A percentile compares a stretch with the other conserved stretches of the same genome.
These are phyloP conservation scores for Epichloe uncinata DNA, from an alignment of 2,329 filamentous ascomycete species.

Conservation along the genomic window DNA sequence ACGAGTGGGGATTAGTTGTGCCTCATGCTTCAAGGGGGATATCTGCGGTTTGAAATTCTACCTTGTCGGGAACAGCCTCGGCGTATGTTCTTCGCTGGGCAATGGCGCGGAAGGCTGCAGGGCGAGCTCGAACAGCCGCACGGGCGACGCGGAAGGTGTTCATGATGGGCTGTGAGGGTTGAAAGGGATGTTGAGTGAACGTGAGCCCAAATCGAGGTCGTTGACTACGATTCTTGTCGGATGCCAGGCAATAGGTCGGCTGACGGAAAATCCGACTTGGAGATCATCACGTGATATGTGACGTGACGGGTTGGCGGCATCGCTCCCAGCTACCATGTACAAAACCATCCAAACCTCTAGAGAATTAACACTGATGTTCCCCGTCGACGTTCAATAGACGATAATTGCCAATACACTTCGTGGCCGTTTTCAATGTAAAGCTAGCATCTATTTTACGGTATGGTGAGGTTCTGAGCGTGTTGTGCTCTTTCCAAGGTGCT, in stretches of 20 bases:
- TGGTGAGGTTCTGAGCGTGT: no score
- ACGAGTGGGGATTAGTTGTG: slow-evolving; percentile 13
- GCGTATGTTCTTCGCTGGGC: slow-evolving; percentile 84
- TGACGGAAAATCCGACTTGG: slow-evolving; percentile 25
- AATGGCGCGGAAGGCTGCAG: slow-evolving; percentile 61
- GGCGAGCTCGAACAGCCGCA: slow-evolving; percentile 72
- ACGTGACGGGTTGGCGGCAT: neutral
- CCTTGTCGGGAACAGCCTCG: slow-evolving; percentile 75
- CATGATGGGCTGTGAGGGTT: slow-evolving; percentile 51
- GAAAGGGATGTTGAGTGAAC: slow-evolving; percentile 36
- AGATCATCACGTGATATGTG: slow-evolving; percentile 15
- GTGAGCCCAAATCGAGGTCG: slow-evolving; percentile 27
- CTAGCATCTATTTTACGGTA: no score
- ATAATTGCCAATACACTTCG: no score
- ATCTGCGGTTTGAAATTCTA: slow-evolving; percentile 21
- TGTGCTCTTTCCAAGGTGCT: no score
- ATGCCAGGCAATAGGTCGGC: slow-evolving; percentile 27
- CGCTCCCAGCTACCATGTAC: no score
- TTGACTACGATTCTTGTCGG: slow-evolving; percentile 33
- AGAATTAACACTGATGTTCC: no score
- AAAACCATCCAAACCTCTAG: no score
- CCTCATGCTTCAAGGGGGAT: slow-evolving; percentile 6
- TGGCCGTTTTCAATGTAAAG: no score
- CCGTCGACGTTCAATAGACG: no score
- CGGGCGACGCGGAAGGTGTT: slow-evolving; percentile 89